Percentiles rank a stretch among this genome's conserved stretches.
These are phyloP conservation scores for Lecanicillium sp. DNA, from an alignment of 2,329 filamentous ascomycete species.

Conservation along the genomic window DNA sequence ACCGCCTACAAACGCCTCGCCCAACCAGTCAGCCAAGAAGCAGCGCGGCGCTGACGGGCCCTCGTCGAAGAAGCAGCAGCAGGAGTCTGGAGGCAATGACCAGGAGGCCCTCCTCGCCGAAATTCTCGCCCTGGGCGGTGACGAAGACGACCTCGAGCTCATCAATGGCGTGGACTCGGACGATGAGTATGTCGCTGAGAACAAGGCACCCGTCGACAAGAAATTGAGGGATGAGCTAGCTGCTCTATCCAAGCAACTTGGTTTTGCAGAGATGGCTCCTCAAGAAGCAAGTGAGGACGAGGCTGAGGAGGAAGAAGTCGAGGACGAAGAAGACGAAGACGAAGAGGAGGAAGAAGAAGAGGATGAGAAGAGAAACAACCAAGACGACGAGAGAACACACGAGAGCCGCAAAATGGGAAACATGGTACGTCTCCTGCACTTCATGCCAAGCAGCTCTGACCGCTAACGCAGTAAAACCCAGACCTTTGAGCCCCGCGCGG, in stretches of 20 bases:
- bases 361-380: conserved; percentile 20
- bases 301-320: conserved; percentile 19
- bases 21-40: conserved; percentile 28
- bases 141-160: conserved; percentile 56
- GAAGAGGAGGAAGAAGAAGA: conserved; percentile 21
- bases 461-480: conserved; percentile 29
- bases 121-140: conserved; percentile 57
- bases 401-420: conserved; percentile 23
- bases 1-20: conserved; percentile 25
- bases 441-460: conserved; percentile 16
- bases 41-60: conserved; percentile 23
- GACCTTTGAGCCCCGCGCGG: conserved; percentile 50
- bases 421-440: conserved; percentile 23
- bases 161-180: conserved; percentile 44
- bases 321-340: conserved; percentile 25
- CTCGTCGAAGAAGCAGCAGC: conserved; percentile 16
- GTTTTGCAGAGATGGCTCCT: conserved; percentile 24
- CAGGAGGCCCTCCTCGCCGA: conserved; percentile 48
- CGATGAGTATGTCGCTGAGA: conserved; percentile 23
- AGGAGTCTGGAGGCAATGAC: conserved; percentile 14
- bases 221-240: conserved; percentile 26
- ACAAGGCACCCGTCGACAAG: conserved; percentile 33
- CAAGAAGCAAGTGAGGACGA: conserved; percentile 28
- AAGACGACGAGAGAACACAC: conserved; percentile 19
- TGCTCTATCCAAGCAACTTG: conserved; percentile 30